Conservation (phyloP, 805 yeast genomes). For the Ogataea henricii region DNA sequence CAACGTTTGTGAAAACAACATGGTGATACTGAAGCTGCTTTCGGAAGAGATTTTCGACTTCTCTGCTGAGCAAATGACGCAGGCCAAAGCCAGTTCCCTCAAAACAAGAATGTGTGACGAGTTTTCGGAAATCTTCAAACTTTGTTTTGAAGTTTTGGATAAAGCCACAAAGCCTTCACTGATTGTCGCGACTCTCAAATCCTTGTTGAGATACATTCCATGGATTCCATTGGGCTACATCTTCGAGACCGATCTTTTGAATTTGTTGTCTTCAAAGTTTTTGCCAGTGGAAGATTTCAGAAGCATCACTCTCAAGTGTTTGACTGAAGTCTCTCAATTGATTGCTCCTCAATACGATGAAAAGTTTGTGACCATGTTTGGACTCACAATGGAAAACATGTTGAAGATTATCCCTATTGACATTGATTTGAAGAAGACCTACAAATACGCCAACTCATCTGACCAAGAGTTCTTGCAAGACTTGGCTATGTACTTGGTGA, state of each 20-base stretch:
- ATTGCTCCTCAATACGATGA: conserved; percentile 54
- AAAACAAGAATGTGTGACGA: conserved; percentile 85
- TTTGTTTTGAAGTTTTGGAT: conserved; percentile 91
- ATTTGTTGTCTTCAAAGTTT: conserved; percentile 72
- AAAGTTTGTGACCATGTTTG: conserved; percentile 70
- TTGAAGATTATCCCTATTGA: conserved; percentile 67
- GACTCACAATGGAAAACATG: conserved; percentile 70
- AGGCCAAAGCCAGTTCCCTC: conserved; percentile 83
- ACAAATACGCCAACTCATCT: conserved; percentile 70
- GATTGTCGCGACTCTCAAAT: conserved; percentile 79
- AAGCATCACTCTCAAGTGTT: conserved; percentile 83
- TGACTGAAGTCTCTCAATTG: conserved; percentile 85
- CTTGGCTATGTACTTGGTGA: conserved; percentile 87
- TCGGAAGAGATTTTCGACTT: conserved; percentile 96
- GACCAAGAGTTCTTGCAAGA: conserved; percentile 96
- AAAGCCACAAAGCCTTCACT: conserved; percentile 84
- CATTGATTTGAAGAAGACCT: conserved; percentile 70
- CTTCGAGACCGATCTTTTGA: conserved; percentile 82
- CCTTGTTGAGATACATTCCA: conserved; percentile 80
- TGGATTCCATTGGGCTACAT: conserved; percentile 94
- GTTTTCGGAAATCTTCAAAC: conserved; percentile 87
- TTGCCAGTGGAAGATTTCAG: conserved; percentile 78
- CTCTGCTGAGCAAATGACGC: conserved; percentile 95
- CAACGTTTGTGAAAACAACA: conserved; percentile 96
- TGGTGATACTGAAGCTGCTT: conserved; percentile 84